These are phyloP conservation scores for Ceratocystis ficicola DNA, from an alignment of 2,329 filamentous ascomycete species.

Conservation along the genomic window DNA sequence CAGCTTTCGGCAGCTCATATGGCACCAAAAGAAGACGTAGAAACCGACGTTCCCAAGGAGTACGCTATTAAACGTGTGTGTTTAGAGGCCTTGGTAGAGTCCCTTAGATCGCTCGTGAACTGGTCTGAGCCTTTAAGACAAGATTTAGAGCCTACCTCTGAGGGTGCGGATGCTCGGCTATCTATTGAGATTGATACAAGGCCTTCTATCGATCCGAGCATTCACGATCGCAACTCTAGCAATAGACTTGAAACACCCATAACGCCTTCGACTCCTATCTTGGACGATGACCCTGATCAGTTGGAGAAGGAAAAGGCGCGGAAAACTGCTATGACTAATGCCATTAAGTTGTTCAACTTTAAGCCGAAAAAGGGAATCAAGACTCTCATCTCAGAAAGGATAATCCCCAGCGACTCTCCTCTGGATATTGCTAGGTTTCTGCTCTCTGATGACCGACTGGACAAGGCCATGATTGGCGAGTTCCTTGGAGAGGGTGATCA, in stretches of 20 bases:
- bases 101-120: conserved; percentile 76
- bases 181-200: conserved; percentile 39
- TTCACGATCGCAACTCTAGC: conserved; percentile 42
- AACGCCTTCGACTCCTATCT: conserved; percentile 50
- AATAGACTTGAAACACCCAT: conserved; percentile 43
- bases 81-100: conserved; percentile 77
- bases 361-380: conserved; percentile 94
- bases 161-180: conserved; percentile 30
- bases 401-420: conserved; percentile 68
- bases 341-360: conserved; percentile 87
- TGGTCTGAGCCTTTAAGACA: conserved; percentile 62
- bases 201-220: conserved; percentile 56
- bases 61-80: conserved; percentile 85
- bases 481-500: conserved; percentile 88
- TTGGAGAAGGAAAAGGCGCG: conserved; percentile 89
- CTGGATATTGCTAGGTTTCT: conserved; percentile 78
- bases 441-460: conserved; percentile 65
- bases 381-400: conserved; percentile 66
- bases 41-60: conserved; percentile 69
- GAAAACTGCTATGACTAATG: conserved; percentile 84
- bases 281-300: conserved; percentile 83
- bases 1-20: conserved; percentile 73
- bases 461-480: conserved; percentile 88
- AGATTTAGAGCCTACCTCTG: conserved; percentile 35
- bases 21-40: conserved; percentile 43